These are phyloP conservation scores for Monosporascus sp. DNA, from an alignment of 2,329 filamentous ascomycete species.

Conservation along the genomic window DNA sequence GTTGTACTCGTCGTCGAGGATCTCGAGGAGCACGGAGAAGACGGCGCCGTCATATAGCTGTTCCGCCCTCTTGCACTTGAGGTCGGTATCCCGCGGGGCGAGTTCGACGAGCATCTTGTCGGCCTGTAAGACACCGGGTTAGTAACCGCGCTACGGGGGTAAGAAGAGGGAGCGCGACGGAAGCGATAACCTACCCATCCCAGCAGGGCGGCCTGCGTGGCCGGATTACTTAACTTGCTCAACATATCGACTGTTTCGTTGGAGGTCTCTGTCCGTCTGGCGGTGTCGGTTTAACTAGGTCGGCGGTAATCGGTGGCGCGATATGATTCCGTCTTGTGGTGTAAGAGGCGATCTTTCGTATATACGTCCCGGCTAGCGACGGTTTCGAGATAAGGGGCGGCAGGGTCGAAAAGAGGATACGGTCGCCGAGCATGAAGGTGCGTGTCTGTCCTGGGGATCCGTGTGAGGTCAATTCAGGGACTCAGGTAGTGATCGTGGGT, in stretches of 20 bases:
- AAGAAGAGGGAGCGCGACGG: constrained; percentile 8
- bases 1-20: constrained; percentile 54
- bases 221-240: constrained; percentile 36
- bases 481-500: background rate
- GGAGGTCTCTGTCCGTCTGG: background rate
- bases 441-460: too few relatives aligned
- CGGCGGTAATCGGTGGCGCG: background rate
- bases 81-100: constrained; percentile 31
- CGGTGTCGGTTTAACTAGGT: background rate
- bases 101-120: constrained; percentile 22
- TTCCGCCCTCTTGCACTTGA: constrained; percentile 43
- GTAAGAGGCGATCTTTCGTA: too few relatives aligned
- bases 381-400: too few relatives aligned
- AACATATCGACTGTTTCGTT: background rate
- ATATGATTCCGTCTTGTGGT: background rate
- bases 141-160: constrained; percentile 27
- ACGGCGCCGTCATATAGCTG: constrained; percentile 49
- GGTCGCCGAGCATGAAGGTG: too few relatives aligned
- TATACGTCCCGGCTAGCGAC: too few relatives aligned
- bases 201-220: constrained; percentile 50
- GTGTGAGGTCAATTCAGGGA: too few relatives aligned
- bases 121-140: constrained; percentile 17
- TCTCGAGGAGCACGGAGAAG: constrained; percentile 51
- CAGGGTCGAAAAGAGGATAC: too few relatives aligned
- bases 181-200: constrained; percentile 42